Evolutionary conservation across 306 rosid genomes (phyloP), one percentile per base, ranked within the genome.

Genomic region (Herpetospermum pedunculosum): DNA sequence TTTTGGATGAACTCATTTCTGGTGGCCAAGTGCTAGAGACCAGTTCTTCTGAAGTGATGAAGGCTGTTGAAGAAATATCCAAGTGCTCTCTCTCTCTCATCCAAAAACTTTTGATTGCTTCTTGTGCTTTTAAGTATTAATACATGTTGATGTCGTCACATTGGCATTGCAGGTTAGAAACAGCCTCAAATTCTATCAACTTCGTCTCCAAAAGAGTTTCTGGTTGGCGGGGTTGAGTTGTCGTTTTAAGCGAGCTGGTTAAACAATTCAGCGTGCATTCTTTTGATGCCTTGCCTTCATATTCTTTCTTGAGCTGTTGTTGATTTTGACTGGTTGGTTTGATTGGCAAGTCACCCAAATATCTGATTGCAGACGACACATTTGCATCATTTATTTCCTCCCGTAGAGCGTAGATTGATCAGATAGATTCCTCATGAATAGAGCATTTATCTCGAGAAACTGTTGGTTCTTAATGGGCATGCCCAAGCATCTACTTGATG

Each of bases 21-120:
- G 99, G 99, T 74, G 96, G 97, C 54, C 96, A 87, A 81, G 97
- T 94, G 57, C 79, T 94, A 77, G 99, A 94, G 85, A 91, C 96
- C 67, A 89, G 85, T 87, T 94, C 99, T 64, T 74, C 83, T 9
- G 97, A 89, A 88, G 95, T 91, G 83, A 44, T 87, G 82, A 94
- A 87, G 86, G 92, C 91, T 52, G 81, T 89, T 69, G 96, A 91
- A 85, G 96, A 94, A 79, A 88, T 91, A 79, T 79, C 97, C 72
- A 94, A 77, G 99, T 91, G 75, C 77, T 16, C 47, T 71, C 52
- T 77, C 63, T 75, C 73, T 29, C 35, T 23, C 28, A 38, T 44
- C 21, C 15, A 69, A 14, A 46, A 26, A 30, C 68, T 34, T 10
- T 53, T 32, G 34, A 11, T 14, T 48, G 41, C 35, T 70, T 37